Evolutionary conservation across 129 eudicot genomes (phyloP).

Genomic region (Deinandra increscens): DNA sequence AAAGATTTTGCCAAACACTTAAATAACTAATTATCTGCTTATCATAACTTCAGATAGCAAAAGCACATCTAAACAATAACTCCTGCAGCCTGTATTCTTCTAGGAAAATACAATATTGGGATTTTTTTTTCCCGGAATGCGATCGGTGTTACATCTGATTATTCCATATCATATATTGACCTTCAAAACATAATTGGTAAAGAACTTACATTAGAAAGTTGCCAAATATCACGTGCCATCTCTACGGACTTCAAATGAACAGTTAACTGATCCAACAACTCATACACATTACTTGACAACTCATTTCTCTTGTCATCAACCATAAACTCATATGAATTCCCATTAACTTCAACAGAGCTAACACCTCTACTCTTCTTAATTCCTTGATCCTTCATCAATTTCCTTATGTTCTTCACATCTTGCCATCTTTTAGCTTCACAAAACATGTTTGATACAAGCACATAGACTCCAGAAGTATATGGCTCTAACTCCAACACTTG

Average conservation of each 20-base stretch:
- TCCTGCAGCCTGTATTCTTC: background rate
- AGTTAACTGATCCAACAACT: conserved; percentile 20
- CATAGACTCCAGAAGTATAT: conserved; percentile 31
- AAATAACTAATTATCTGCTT: background rate
- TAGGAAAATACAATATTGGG: too few species aligned
- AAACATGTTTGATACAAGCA: conserved; percentile 40
- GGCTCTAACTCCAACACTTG: conserved; percentile 40
- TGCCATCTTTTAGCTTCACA: conserved; percentile 42
- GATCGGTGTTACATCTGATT: background rate
- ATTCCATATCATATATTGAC: background rate
- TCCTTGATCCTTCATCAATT: conserved; percentile 41
- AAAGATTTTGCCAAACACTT: background rate
- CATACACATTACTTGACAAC: conserved; percentile 23
- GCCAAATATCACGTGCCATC: conserved; percentile 1
- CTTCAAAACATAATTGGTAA: background rate
- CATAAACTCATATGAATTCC: conserved; percentile 29
- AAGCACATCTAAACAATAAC: background rate
- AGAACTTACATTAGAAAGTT: conserved; percentile 16
- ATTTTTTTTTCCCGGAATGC: too few species aligned
- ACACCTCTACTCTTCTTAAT: conserved; percentile 30
- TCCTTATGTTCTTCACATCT: conserved; percentile 44
- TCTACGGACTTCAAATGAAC: conserved; percentile 21
- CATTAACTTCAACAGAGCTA: conserved; percentile 37
- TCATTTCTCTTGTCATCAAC: conserved; percentile 39
- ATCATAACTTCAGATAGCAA: background rate